Evolutionary conservation across 345 rosid genomes (phyloP), one percentile per base, ranked within the genome.

Genomic region (Heritiera fomes): DNA sequence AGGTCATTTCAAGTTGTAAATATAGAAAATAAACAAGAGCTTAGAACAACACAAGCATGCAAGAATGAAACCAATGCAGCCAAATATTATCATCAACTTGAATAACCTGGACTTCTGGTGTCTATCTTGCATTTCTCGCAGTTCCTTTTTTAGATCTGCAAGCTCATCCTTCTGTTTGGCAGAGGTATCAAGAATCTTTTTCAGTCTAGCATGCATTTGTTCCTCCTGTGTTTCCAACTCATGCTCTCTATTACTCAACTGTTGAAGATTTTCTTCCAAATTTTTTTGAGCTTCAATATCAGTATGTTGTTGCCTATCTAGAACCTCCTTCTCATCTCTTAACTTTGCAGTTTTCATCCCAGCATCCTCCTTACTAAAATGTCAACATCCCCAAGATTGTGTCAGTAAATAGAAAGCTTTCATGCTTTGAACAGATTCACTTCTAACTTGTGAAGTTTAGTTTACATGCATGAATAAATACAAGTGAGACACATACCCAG

Each of bases 261-360:
- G 97, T 83, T 91, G 99, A 76, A 90, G 86, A 84, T 94, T 96
- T 92, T 92, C 99, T 88, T 92, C 98, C 84, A 92, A 87, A 89
- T 94, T 96, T 86, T 91, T 92, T 77, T 84, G 87, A 65, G 92
- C 97, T 89, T 96, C 99, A 62, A 88, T 88, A 85, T 94, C 94
- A 80, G 97, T 89, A 85, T 90, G 94, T 20, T 91, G 98, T 70
- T 96, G 97, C 91, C 97, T 91, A 63, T 94, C 97, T 71, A 94
- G 83, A 79, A 94, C 97, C 90, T 96, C 99, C 77, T 96, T 91
- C 83, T 96, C 97, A 85, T 94, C 98, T 85, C 95, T 90, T 62
- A 94, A 88, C 89, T 89, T 90, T 5, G 90, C 86, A 84, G 98
- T 96, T 90, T 85, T 89, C 91, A 88, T 90, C 80, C 95, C 97